A percentile compares a stretch with the other conserved stretches of the same genome.
These are phyloP conservation scores for Leptoxyphium fumago DNA, from an alignment of 2,329 filamentous ascomycete genomes.

Conservation along the genomic window DNA sequence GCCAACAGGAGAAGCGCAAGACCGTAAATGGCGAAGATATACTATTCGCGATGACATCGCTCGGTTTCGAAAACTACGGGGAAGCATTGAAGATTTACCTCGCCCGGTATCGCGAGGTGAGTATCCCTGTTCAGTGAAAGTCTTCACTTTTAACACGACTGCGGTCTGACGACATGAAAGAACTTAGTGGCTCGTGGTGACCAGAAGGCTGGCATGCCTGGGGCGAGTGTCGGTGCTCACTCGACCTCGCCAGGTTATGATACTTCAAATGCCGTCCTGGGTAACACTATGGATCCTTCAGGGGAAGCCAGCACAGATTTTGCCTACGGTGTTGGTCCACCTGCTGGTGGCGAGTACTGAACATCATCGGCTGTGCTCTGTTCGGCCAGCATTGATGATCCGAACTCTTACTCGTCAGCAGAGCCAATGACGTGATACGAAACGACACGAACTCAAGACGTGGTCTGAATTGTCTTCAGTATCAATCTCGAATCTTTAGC, in stretches of 20 bases:
- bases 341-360: background rate
- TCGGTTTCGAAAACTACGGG: conserved; percentile 97
- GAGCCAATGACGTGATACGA: background rate
- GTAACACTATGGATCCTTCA: conserved; percentile 28
- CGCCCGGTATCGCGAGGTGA: conserved; percentile 93
- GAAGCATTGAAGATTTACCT: conserved; percentile 97
- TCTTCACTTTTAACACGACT: background rate
- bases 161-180: conserved; percentile 30
- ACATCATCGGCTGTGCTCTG: background rate
- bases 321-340: conserved; percentile 9
- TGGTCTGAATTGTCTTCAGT: background rate
- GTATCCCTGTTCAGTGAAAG: conserved; percentile 22
- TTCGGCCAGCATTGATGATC: background rate
- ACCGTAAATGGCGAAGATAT: conserved; percentile 99
- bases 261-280: conserved; percentile 27
- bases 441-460: background rate
- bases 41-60: conserved; percentile 94
- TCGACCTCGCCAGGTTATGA: conserved; percentile 18
- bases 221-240: conserved; percentile 14
- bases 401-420: background rate
- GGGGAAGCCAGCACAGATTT: conserved; percentile 27
- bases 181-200: conserved; percentile 64
- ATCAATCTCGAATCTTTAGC: background rate
- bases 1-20: conserved; percentile 97
- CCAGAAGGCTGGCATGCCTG: conserved; percentile 37